Base-by-base conservation (phyloP, 2,329 filamentous ascomycete genomes). In the Diaporthe sp. region DNA sequence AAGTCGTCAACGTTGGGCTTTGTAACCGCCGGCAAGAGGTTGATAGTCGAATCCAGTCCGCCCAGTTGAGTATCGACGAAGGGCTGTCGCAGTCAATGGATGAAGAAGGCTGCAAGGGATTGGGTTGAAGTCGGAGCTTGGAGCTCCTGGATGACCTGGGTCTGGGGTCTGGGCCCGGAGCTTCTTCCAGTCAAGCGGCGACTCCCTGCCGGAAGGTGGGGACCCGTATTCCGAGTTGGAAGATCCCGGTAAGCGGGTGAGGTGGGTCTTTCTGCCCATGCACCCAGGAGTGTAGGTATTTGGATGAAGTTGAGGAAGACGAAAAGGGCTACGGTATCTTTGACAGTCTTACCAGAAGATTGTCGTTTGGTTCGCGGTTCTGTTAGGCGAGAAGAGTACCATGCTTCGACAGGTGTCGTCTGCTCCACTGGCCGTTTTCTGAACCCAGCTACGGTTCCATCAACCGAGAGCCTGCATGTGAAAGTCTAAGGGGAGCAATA, bases 131-230 rank as follows among this genome's bases (percentile, higher is more conserved):
- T 68, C 65, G 49, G 46, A 69, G 65, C 65, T 69, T 55, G 46
- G 49, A 69, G 65, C 65, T 69, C 65, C 65, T 69, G n/a, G 65
- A 31, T 28, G 65, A 42, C 34, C 65, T 69, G 34, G 46, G 49
- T 55, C 49, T 55, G n/a, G 62, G 62, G 65, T 69, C 65, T 69
- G 65, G 65, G 65, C 65, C 65, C 34, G 49, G 65, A 69, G 65
- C 65, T 69, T 69, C 65, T 42, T 69, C 65, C 22, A 69, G 34
- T 69, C 42, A 55, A 69, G 65, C 49, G 49, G 46, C 31, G 31
- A 39, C 49, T 37, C 34, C 65, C 49, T 69, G 65, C 34, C 65
- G 65, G 65, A 28, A 69, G 65, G 65, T 55, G 65, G 65, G 49
- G 49, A 42, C 34, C 49, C 65, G 65, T 53, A 42, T 69, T 55